These are phyloP conservation scores for barley (Hordeum vulgare) DNA, from an alignment of 176 grass and related monocot species.

Conservation along the genomic window MorexV3_pseudomolecules_assembly NC_058522.1:559533365-559533864, in stretches of 20 bases:
- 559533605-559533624: not conserved
- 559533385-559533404: not conserved
- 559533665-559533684: not conserved
- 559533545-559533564: not conserved
- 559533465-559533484: not conserved
- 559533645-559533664: not conserved
- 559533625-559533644: not conserved
- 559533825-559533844: constrained; percentile 61
- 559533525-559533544: not conserved
- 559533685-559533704: not conserved
- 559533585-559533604: not conserved
- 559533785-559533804: constrained; percentile 8
- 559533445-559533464: not conserved
- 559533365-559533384: not conserved
- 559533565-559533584: not conserved
- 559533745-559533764: not conserved
- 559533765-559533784: constrained; percentile 5
- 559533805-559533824: constrained; percentile 9
- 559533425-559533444: not conserved
- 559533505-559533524: constrained; percentile 13
- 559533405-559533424: not conserved
- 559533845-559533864: constrained; percentile 70
- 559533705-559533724: not conserved
- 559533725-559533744: not conserved
- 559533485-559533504: not conserved